phyloP scores from a whole-genome alignment of 306 rosid genomes.

The Quercus wislizeni region DNA sequence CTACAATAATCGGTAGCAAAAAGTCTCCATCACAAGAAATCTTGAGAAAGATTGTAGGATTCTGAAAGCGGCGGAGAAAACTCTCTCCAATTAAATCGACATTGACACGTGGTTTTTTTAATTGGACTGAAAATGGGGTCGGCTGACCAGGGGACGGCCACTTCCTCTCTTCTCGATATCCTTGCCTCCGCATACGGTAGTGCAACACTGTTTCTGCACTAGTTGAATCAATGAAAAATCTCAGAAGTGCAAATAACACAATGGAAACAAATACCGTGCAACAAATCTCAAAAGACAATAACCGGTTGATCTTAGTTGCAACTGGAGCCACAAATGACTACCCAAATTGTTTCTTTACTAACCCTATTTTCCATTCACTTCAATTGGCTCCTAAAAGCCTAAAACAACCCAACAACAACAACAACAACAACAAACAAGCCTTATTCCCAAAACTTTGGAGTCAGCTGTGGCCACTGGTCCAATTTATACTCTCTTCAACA shows the following conservation, averaged over 20 bases:
- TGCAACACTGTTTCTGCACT: slow-evolving; percentile 84
- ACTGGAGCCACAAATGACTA: too few species aligned
- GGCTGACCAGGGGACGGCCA: slow-evolving; percentile 37
- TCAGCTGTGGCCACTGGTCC: too few species aligned
- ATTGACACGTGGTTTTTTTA: slow-evolving; percentile 23
- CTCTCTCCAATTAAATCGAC: slow-evolving; percentile 38
- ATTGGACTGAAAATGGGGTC: slow-evolving; percentile 37
- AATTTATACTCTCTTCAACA: too few species aligned
- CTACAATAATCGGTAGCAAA: slow-evolving; percentile 90
- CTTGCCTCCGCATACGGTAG: slow-evolving; percentile 61
- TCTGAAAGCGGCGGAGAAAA: slow-evolving; percentile 68
- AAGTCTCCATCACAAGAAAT: slow-evolving; percentile 89
- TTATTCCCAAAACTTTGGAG: too few species aligned
- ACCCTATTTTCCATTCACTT: too few species aligned
- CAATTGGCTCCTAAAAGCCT: too few species aligned
- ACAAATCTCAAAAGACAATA: too few species aligned
- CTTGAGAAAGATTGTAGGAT: slow-evolving; percentile 91
- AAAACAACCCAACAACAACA: too few species aligned
- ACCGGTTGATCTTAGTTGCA: too few species aligned
- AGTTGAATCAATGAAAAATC: slow-evolving; percentile 41
- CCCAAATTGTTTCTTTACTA: too few species aligned
- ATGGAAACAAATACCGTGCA: too few species aligned
- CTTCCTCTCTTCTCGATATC: slow-evolving; percentile 50
- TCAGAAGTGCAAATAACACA: slow-evolving; percentile 31
- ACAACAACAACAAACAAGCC: too few species aligned